phyloP scores from a whole-genome alignment of 768 basidiomycete species.

The Suillus alpinus region DNA sequence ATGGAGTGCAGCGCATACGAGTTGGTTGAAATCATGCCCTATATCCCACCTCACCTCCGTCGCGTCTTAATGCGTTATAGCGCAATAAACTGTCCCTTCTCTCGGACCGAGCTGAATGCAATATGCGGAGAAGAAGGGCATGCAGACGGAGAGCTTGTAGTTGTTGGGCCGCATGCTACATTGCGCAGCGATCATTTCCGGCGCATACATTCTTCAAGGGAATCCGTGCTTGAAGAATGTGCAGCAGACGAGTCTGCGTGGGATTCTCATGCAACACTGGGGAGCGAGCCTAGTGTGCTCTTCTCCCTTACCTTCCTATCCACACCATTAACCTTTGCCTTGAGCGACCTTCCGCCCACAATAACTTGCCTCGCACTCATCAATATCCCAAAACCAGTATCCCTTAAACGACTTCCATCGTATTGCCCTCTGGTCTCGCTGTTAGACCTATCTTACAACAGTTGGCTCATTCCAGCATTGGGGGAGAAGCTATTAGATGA shows the following conservation, averaged over 20 bases:
- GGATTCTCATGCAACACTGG: slow-evolving; percentile 35
- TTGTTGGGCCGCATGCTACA: slow-evolving; percentile 54
- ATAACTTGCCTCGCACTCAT: slow-evolving; percentile 62
- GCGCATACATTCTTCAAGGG: neutral
- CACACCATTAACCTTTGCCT: slow-evolving; percentile 43
- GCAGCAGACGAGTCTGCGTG: slow-evolving; percentile 26
- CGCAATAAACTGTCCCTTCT: slow-evolving; percentile 56
- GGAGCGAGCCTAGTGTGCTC: slow-evolving; percentile 36
- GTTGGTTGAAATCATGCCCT: slow-evolving; percentile 46
- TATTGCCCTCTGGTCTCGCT: slow-evolving; percentile 60
- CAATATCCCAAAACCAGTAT: slow-evolving; percentile 43
- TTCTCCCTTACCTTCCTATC: slow-evolving; percentile 52
- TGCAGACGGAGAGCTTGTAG: slow-evolving; percentile 59
- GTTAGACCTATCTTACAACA: slow-evolving; percentile 69
- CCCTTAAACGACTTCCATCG: slow-evolving; percentile 55
- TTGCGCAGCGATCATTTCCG: slow-evolving; percentile 45
- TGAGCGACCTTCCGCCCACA: slow-evolving; percentile 52
- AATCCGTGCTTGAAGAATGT: neutral
- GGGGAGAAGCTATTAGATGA: slow-evolving; percentile 41
- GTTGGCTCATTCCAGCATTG: slow-evolving; percentile 34
- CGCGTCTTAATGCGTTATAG: slow-evolving; percentile 56
- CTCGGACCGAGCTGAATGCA: slow-evolving; percentile 45
- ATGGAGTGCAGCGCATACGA: slow-evolving; percentile 37
- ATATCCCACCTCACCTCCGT: slow-evolving; percentile 57
- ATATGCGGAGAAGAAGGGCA: slow-evolving; percentile 51